Conservation (phyloP, 306 rosid genomes). For the Prunus mongolica region DNA sequence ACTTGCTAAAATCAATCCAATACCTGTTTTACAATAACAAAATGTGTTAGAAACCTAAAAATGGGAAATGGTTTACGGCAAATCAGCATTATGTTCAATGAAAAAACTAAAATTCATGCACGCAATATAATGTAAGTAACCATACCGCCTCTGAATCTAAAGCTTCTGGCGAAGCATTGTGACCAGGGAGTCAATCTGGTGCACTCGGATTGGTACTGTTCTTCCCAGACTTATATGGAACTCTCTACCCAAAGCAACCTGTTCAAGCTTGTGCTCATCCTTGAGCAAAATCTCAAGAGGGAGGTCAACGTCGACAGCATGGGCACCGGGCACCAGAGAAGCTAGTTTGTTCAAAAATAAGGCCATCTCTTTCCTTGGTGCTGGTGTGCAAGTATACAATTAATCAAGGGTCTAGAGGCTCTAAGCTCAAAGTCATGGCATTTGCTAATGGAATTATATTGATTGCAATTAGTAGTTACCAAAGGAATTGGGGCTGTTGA, state of each 20-base stretch:
- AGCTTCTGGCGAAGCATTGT: too few relatives aligned
- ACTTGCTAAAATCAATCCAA: slow-evolving; percentile 74
- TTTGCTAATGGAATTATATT: not conserved
- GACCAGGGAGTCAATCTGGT: slow-evolving; percentile 79
- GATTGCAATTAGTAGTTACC: slow-evolving; percentile 31
- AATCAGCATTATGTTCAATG: not conserved
- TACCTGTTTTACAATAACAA: slow-evolving; percentile 38
- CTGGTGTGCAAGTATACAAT: slow-evolving; percentile 39
- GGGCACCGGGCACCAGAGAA: slow-evolving; percentile 51
- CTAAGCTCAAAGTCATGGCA: not conserved
- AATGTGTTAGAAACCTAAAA: not conserved
- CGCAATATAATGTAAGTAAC: too few relatives aligned
- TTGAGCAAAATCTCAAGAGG: slow-evolving; percentile 56
- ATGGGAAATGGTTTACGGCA: not conserved
- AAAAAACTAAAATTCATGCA: not conserved
- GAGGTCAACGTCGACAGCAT: slow-evolving; percentile 61
- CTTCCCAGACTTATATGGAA: slow-evolving; percentile 88
- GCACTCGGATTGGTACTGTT: slow-evolving; percentile 80
- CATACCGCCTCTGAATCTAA: not conserved
- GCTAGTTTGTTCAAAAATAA: slow-evolving; percentile 48
- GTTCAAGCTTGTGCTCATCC: slow-evolving; percentile 60
- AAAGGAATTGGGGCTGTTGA: slow-evolving; percentile 41
- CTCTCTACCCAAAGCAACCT: slow-evolving; percentile 62
- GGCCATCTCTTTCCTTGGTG: slow-evolving; percentile 42
- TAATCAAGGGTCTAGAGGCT: not conserved